Evolutionary conservation across 2,329 filamentous ascomycete genomes (phyloP).

Genomic region (Neonectria punicea): DNA sequence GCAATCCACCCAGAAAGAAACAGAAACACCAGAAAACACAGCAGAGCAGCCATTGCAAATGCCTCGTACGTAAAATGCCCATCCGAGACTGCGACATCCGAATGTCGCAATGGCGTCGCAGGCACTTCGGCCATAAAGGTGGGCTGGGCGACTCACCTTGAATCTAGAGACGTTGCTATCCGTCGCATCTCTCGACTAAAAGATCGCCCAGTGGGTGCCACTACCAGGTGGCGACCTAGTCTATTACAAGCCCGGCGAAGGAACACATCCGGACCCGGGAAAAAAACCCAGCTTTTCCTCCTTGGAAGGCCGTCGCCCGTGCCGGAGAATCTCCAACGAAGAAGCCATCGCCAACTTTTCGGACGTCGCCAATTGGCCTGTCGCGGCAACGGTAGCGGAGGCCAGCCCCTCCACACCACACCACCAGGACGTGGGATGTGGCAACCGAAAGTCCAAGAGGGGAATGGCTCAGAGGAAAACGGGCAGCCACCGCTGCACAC

Average conservation of each 20-base stretch:
- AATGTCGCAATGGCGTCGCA: conserved; percentile 11
- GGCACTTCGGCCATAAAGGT: not conserved
- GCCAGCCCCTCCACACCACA: conserved; percentile 12
- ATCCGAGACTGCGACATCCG: not conserved
- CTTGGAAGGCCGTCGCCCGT: not conserved
- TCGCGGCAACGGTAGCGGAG: conserved; percentile 3
- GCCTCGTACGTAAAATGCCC: conserved; percentile 13
- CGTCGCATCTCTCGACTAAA: not conserved
- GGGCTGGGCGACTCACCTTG: not conserved
- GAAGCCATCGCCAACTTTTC: conserved; percentile 2
- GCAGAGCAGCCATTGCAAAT: conserved; percentile 5
- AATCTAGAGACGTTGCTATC: not conserved
- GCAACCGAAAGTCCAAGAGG: conserved; percentile 2
- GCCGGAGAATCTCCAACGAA: not conserved
- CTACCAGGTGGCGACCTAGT: not conserved
- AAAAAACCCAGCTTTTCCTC: not conserved
- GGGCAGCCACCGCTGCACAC: conserved; percentile 25
- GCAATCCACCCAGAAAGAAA: not conserved
- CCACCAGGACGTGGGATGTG: not conserved
- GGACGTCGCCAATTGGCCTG: not conserved
- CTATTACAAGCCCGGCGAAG: not conserved
- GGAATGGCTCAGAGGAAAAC: conserved; percentile 16
- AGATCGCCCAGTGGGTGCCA: not conserved
- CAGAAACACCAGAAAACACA: not conserved
- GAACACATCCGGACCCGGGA: not conserved